Evolutionary conservation across 2,329 filamentous ascomycete species (phyloP).

Genomic region (Didymosphaeria variabile): DNA sequence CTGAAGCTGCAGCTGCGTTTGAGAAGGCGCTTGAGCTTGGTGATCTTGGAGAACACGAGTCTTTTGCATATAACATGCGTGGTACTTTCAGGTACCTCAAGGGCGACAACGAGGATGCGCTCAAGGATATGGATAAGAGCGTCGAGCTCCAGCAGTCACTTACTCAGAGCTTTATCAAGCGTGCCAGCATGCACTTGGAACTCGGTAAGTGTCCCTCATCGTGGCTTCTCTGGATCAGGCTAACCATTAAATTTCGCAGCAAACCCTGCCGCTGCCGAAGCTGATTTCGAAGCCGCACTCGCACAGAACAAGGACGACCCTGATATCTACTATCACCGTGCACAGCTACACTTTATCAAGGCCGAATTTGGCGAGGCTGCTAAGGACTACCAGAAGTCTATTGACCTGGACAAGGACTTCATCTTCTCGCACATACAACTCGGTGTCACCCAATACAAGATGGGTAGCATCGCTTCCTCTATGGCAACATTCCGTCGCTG

Average conservation of each 20-base stretch:
- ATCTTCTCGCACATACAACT: conserved; percentile 99
- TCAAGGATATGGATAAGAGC: conserved; percentile 89
- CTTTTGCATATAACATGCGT: conserved; percentile 93
- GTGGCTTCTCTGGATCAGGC: background rate
- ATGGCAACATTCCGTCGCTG: conserved; percentile 98
- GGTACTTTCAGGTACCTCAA: conserved; percentile 94
- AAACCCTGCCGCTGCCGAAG: conserved; percentile 83
- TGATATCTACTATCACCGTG: conserved; percentile 98
- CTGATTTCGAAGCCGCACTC: conserved; percentile 87
- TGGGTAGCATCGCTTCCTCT: conserved; percentile 95
- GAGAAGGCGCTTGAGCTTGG: conserved; percentile 86
- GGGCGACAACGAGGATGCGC: conserved; percentile 84
- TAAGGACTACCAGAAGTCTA: conserved; percentile 99
- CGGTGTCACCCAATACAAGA: conserved; percentile 99
- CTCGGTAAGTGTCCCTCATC: conserved; percentile 66
- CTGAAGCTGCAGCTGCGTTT: conserved; percentile 85
- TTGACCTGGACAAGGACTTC: conserved; percentile 93
- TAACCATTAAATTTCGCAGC: conserved; percentile 57
- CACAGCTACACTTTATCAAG: conserved; percentile 97
- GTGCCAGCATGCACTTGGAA: conserved; percentile 96
- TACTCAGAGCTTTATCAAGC: conserved; percentile 98
- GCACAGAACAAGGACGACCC: conserved; percentile 87
- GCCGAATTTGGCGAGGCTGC: conserved; percentile 91
- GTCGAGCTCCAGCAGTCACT: conserved; percentile 87
- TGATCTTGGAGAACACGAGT: conserved; percentile 82